These are phyloP conservation scores for Arabidopsis hybrid DNA, from an alignment of 441 rosid species.

Conservation along the genomic window DNA sequence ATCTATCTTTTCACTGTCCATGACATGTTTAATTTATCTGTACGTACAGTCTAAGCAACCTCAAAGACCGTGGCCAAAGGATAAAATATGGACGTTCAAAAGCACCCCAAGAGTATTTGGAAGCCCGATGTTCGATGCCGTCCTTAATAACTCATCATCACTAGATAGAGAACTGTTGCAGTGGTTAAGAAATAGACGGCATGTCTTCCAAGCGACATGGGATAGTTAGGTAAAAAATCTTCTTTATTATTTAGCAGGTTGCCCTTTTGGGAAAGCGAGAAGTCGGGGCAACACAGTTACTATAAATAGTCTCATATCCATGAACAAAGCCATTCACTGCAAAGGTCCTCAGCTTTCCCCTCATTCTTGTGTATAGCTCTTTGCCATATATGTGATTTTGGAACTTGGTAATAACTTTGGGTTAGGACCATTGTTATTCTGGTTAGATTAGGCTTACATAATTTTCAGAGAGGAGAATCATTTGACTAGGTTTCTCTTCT, in stretches of 20 bases:
- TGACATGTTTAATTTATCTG: conserved; percentile 8
- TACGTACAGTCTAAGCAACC: conserved; percentile 77
- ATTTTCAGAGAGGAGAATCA: conserved; percentile 24
- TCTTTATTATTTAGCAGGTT: conserved; percentile 51
- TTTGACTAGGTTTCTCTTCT: conserved; percentile 29
- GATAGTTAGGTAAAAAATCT: conserved; percentile 67
- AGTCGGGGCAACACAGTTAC: conserved; percentile 40
- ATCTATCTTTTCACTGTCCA: conserved; percentile 4
- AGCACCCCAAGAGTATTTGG: conserved; percentile 64
- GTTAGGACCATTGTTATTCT: conserved; percentile 39
- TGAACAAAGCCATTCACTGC: conserved; percentile 8
- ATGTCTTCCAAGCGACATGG: conserved; percentile 79
- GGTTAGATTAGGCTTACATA: conserved; percentile 42
- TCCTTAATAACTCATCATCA: conserved; percentile 50
- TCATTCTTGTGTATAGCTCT: conserved; percentile 83
- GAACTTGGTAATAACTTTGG: conserved; percentile 38
- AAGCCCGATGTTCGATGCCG: conserved; percentile 94
- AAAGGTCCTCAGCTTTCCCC: conserved; percentile 39
- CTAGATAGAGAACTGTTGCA: conserved; percentile 86
- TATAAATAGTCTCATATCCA: conserved; percentile 30
- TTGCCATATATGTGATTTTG: conserved; percentile 46
- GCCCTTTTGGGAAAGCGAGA: conserved; percentile 53
- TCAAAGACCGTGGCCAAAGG: conserved; percentile 95
- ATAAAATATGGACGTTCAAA: conserved; percentile 91
- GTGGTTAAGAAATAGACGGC: conserved; percentile 89